Conservation (phyloP, 306 rosid species). For the Acacia confusa region DNA sequence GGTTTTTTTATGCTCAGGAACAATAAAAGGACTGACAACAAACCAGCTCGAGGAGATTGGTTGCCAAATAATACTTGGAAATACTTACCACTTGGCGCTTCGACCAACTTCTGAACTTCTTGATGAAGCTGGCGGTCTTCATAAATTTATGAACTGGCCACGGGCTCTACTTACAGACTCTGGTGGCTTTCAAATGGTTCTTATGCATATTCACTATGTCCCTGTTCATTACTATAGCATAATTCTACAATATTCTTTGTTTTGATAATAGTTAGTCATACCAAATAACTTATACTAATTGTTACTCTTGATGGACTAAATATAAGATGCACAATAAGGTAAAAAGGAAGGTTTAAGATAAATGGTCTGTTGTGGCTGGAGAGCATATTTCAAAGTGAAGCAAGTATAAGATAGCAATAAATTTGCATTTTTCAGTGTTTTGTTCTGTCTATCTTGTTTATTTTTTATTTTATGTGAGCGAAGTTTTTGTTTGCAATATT, state of each 20-base stretch:
- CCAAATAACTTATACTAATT: slow-evolving; percentile 5
- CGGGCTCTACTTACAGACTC: slow-evolving; percentile 94
- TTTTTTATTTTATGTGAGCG: background rate
- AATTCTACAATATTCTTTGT: slow-evolving; percentile 8
- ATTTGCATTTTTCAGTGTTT: background rate
- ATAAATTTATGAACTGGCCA: slow-evolving; percentile 93
- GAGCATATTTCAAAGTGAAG: background rate
- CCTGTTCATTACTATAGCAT: background rate
- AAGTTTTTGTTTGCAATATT: background rate
- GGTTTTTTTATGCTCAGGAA: slow-evolving; percentile 56
- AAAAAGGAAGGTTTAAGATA: background rate
- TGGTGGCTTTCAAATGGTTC: slow-evolving; percentile 97
- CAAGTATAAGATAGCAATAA: background rate
- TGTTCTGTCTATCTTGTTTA: background rate
- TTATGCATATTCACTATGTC: slow-evolving; percentile 11
- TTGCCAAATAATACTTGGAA: slow-evolving; percentile 95
- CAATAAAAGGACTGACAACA: slow-evolving; percentile 80
- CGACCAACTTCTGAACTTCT: slow-evolving; percentile 94
- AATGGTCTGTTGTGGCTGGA: slow-evolving; percentile 8
- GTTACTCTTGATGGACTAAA: background rate
- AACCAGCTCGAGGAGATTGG: slow-evolving; percentile 92
- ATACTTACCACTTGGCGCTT: slow-evolving; percentile 92
- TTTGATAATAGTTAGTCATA: slow-evolving; percentile 9
- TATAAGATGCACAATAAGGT: slow-evolving; percentile 8
- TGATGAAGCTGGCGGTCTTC: slow-evolving; percentile 88